Percentiles rank a stretch among this genome's conserved stretches.
Evolutionary conservation across 2,329 filamentous ascomycete species (phyloP).

Genomic region (Alternaria arborescens): DNA sequence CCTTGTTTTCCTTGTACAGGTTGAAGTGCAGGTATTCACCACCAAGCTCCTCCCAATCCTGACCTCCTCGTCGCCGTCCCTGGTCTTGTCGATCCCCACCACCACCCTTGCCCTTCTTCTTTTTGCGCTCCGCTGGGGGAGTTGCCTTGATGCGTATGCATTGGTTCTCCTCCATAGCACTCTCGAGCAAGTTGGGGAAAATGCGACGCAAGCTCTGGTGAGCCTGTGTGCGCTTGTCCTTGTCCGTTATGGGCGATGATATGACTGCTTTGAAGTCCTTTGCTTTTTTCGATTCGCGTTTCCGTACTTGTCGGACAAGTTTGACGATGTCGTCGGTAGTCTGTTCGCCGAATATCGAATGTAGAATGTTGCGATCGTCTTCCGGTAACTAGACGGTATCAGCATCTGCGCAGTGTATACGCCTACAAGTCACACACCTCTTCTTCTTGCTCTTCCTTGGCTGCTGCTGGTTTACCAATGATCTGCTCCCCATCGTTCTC

Average conservation of each 20-base stretch:
- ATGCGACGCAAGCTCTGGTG: slow-evolving; percentile 77
- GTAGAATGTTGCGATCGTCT: slow-evolving; percentile 50
- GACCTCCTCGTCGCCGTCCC: slow-evolving; percentile 40
- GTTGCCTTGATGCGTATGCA: slow-evolving; percentile 66
- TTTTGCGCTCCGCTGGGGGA: slow-evolving; percentile 49
- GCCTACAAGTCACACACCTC: slow-evolving; percentile 18
- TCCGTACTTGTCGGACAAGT: slow-evolving; percentile 64
- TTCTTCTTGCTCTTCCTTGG: slow-evolving; percentile 24
- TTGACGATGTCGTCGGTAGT: slow-evolving; percentile 61
- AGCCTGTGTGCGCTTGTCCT: slow-evolving; percentile 68
- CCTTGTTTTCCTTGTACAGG: slow-evolving; percentile 95
- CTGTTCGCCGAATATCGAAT: slow-evolving; percentile 61
- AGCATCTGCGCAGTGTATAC: neutral
- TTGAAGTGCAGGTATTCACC: slow-evolving; percentile 90
- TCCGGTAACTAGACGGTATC: slow-evolving; percentile 43
- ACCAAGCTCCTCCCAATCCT: slow-evolving; percentile 71
- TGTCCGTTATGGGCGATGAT: slow-evolving; percentile 66
- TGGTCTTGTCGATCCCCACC: slow-evolving; percentile 34
- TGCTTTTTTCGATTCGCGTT: slow-evolving; percentile 64
- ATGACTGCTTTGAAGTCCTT: slow-evolving; percentile 63
- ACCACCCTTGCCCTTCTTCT: slow-evolving; percentile 34
- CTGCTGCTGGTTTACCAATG: slow-evolving; percentile 2
- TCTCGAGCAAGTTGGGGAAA: slow-evolving; percentile 81
- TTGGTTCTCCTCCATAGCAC: slow-evolving; percentile 76
- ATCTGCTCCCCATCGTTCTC: slow-evolving; percentile 13